These are phyloP conservation scores for Annulohypoxylon stygium DNA, from an alignment of 495 filamentous ascomycete genomes.

Conservation along the genomic window DNA sequence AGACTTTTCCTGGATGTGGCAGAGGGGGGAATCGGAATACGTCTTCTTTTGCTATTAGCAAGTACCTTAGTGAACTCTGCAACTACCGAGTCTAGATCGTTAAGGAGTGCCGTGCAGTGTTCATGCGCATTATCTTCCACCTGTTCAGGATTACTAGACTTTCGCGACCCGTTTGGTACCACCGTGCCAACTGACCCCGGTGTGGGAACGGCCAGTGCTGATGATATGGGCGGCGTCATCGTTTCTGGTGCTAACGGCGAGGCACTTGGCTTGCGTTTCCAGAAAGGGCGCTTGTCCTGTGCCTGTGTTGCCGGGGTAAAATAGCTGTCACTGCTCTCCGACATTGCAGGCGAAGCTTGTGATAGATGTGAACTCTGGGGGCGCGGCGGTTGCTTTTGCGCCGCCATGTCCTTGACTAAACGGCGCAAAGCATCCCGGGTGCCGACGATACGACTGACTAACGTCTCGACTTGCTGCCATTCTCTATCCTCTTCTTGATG, in stretches of 20 bases:
- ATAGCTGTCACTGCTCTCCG: constrained; percentile 62
- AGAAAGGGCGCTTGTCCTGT: constrained; percentile 75
- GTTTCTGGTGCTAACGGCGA: constrained; percentile 58
- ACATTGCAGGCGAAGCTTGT: constrained; percentile 53
- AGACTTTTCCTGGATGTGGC: constrained; percentile 76
- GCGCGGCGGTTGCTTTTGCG: constrained; percentile 63
- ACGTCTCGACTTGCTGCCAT: constrained; percentile 84
- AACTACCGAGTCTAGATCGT: constrained; percentile 85
- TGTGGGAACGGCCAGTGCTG: constrained; percentile 72
- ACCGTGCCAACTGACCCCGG: constrained; percentile 55
- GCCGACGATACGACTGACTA: constrained; percentile 86
- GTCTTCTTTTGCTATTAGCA: constrained; percentile 80
- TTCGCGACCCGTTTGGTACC: constrained; percentile 45
- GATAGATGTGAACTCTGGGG: constrained; percentile 57
- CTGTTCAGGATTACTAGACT: constrained; percentile 51
- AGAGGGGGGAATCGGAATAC: constrained; percentile 65
- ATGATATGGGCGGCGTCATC: constrained; percentile 60
- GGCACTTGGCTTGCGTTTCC: constrained; percentile 85
- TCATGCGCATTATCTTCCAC: constrained; percentile 76
- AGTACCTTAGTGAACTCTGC: constrained; percentile 83
- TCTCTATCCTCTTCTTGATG: constrained; percentile 76
- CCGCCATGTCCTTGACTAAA: constrained; percentile 84
- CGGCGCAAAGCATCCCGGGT: constrained; percentile 88
- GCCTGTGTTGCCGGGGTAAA: constrained; percentile 56
- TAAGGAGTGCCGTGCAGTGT: constrained; percentile 81